Conservation (phyloP, 2,329 filamentous ascomycete genomes). For the Metarhizium guizhouense region DNA sequence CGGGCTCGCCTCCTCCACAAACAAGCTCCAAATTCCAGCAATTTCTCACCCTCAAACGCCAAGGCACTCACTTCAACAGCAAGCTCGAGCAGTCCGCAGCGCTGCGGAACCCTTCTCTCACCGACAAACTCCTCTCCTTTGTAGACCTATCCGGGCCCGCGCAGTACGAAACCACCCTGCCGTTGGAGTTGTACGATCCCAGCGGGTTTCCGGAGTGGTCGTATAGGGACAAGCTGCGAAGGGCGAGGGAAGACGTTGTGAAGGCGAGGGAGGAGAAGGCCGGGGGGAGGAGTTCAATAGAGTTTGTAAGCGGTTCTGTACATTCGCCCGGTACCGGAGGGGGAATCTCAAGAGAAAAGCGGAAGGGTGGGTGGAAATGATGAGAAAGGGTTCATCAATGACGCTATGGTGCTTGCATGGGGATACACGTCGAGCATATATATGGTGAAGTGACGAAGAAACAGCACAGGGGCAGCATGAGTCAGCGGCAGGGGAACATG, state of each 20-base stretch:
- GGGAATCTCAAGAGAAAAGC: slow-evolving; percentile 21
- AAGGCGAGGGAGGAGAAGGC: slow-evolving; percentile 33
- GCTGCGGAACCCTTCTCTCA: slow-evolving; percentile 62
- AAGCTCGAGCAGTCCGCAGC: slow-evolving; percentile 58
- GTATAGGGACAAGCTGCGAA: slow-evolving; percentile 39
- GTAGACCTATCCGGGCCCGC: slow-evolving; percentile 39
- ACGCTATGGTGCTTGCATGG: background rate
- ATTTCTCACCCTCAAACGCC: slow-evolving; percentile 69
- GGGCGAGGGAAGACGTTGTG: slow-evolving; percentile 35
- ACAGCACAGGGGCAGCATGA: background rate
- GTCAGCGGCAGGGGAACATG: background rate
- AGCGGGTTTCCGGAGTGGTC: slow-evolving; percentile 45
- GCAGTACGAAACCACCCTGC: slow-evolving; percentile 58
- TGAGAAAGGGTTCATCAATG: background rate
- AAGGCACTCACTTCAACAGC: slow-evolving; percentile 70
- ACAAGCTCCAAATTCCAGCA: slow-evolving; percentile 60
- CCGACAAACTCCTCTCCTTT: slow-evolving; percentile 65
- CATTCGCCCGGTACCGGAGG: slow-evolving; percentile 5
- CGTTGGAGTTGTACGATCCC: slow-evolving; percentile 49
- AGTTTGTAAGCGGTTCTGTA: slow-evolving; percentile 33
- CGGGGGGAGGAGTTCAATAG: slow-evolving; percentile 32
- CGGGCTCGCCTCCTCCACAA: slow-evolving; percentile 43
- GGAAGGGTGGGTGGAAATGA: slow-evolving; percentile 25
- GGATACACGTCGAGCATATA: background rate
- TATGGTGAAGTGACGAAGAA: background rate